Conservation (phyloP, 176 grass and related monocot genomes). For the Phyllostachys edulis region DNA sequence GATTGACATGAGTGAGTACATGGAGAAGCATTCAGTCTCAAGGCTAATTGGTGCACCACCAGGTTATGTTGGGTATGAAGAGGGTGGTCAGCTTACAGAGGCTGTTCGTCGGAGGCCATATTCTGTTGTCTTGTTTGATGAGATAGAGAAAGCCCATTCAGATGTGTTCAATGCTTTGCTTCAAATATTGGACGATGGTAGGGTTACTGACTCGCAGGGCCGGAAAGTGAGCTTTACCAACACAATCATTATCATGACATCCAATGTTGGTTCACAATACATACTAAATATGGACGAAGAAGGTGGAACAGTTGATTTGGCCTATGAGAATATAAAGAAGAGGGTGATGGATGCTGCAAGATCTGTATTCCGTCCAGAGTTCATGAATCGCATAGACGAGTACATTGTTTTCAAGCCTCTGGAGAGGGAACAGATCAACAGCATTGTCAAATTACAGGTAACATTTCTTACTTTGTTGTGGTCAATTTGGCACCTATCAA, state of each 20-base stretch:
- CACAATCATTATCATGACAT: constrained; percentile 94
- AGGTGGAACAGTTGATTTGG: constrained; percentile 43
- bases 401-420: constrained; percentile 99
- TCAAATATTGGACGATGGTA: constrained; percentile 91
- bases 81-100: constrained; percentile 94
- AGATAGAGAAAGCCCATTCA: constrained; percentile 98
- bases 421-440: constrained; percentile 70
- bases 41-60: constrained; percentile 92
- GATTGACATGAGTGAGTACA: constrained; percentile 99
- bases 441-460: constrained; percentile 91
- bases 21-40: constrained; percentile 98
- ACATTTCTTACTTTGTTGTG: neutral
- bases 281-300: constrained; percentile 93
- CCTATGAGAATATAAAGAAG: constrained; percentile 88
- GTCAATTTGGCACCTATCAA: neutral
- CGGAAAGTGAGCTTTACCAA: constrained; percentile 91
- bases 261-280: constrained; percentile 94
- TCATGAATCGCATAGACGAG: constrained; percentile 97
- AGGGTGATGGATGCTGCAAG: constrained; percentile 97
- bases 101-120: constrained; percentile 84
- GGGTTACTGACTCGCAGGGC: constrained; percentile 94
- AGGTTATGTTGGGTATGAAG: constrained; percentile 96
- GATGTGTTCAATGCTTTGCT: constrained; percentile 98
- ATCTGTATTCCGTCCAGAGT: constrained; percentile 86
- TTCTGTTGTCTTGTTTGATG: constrained; percentile 92